phyloP scores from a whole-genome alignment of 1,284 basidiomycete genomes.

The Malassezia vespertilionis region DNA sequence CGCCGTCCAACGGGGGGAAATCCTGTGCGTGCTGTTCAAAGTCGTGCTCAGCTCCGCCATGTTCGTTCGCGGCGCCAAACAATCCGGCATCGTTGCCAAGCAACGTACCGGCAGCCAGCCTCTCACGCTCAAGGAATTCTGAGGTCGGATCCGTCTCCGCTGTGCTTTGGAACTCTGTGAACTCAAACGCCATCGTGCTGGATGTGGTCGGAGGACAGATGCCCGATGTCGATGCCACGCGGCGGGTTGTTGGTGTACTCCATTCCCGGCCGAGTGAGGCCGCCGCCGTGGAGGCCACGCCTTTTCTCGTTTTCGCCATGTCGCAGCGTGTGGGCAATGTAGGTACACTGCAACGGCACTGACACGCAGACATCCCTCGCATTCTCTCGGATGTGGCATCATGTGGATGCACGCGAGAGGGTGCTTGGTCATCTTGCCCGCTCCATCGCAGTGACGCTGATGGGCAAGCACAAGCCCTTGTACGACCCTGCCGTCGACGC shows the following conservation, averaged over 20 bases:
- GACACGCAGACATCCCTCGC: conserved; percentile 72
- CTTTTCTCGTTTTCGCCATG: conserved; percentile 2
- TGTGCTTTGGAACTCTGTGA: conserved; percentile 11
- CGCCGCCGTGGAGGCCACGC: not conserved
- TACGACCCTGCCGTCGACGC: conserved; percentile 61
- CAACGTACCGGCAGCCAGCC: conserved; percentile 36
- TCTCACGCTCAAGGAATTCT: conserved; percentile 45
- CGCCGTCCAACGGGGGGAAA: conserved; percentile 50
- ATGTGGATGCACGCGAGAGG: conserved; percentile 78
- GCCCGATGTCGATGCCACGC: not conserved
- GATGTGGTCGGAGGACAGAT: no score
- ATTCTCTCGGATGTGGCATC: conserved; percentile 88
- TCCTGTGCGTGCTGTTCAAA: conserved; percentile 54
- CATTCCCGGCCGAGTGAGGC: conserved; percentile 1
- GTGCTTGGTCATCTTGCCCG: conserved; percentile 84
- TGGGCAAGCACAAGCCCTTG: conserved; percentile 99
- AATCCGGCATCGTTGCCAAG: conserved; percentile 30
- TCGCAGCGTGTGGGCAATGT: conserved; percentile 18
- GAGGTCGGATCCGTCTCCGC: conserved; percentile 33
- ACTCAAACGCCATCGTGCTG: conserved; percentile 21
- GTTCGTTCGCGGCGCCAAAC: conserved; percentile 25
- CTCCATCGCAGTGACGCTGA: conserved; percentile 82
- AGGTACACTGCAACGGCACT: conserved; percentile 1
- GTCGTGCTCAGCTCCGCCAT: conserved; percentile 19
- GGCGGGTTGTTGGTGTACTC: not conserved